phyloP scores from a whole-genome alignment of 2,329 filamentous ascomycete species.

The Rutstroemia sp. region DNA sequence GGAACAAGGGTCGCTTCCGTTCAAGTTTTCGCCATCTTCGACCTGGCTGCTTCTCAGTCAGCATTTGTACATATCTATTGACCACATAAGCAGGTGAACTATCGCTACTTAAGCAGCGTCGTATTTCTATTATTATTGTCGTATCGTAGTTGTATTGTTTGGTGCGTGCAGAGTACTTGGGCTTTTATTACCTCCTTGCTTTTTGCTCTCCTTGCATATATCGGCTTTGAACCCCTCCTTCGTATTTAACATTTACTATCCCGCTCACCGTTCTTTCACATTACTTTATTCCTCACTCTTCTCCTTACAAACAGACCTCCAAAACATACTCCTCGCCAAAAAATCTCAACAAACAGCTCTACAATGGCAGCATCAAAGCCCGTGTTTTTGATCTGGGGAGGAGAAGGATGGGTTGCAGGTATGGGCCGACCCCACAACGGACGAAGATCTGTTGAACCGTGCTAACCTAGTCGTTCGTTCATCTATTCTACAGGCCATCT shows the following conservation, averaged over 20 bases:
- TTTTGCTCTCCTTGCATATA: constrained; percentile 5
- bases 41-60: too few species aligned
- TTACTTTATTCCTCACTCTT: not conserved
- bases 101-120: too few species aligned
- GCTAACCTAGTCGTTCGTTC: not conserved
- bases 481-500: constrained; percentile 39
- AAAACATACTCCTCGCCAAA: too few species aligned
- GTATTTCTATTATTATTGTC: not conserved
- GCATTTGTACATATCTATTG: too few species aligned
- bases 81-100: too few species aligned
- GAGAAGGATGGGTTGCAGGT: constrained; percentile 46
- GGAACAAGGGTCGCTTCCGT: too few species aligned
- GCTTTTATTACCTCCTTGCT: not conserved
- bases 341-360: not conserved
- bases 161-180: too few species aligned
- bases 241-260: not conserved
- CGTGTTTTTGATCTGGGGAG: constrained; percentile 57
- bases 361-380: constrained; percentile 13
- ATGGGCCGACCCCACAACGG: not conserved
- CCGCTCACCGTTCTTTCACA: constrained; percentile 5
- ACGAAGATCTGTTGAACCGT: not conserved
- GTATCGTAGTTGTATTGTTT: too few species aligned
- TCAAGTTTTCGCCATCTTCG: too few species aligned
- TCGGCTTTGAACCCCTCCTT: not conserved
- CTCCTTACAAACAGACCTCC: too few species aligned